phyloP scores from a whole-genome alignment of 176 grass and related monocot genomes.

The Tillandsia fasciculata region DNA sequence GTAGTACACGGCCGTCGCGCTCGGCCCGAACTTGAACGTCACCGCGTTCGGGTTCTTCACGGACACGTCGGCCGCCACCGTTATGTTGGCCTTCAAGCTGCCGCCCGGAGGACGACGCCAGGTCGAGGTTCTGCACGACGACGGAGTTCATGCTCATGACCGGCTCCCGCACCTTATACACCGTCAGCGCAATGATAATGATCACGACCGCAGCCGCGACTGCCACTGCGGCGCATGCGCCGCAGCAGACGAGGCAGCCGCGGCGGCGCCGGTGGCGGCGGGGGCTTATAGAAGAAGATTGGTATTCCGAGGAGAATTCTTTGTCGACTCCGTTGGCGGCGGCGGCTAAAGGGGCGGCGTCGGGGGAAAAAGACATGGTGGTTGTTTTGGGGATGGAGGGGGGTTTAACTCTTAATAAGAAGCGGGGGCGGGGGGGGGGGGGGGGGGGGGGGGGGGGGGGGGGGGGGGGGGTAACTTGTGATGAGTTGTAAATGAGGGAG shows the following conservation, averaged over 20 bases:
- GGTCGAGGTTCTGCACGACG: conserved; percentile 20
- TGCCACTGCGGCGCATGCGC: not conserved
- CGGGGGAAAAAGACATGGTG: not conserved
- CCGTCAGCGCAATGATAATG: conserved; percentile 21
- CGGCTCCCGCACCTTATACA: conserved; percentile 62
- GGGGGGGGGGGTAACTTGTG: not conserved
- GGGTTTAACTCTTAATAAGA: not conserved
- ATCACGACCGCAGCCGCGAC: not conserved
- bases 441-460: not conserved
- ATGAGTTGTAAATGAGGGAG: not conserved
- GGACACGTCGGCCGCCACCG: conserved; percentile 51
- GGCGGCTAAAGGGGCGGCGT: not conserved
- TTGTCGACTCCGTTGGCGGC: not conserved
- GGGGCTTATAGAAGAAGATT: not conserved
- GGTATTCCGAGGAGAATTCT: no score
- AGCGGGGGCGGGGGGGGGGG: not conserved
- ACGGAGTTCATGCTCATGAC: conserved; percentile 67
- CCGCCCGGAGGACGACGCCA: not conserved
- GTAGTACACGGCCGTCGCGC: conserved; percentile 58
- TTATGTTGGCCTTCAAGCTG: conserved; percentile 14
- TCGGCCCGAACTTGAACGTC: conserved; percentile 34
- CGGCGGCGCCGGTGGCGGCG: conserved; percentile 13
- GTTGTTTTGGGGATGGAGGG: not conserved
- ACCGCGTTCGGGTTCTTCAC: conserved; percentile 76
- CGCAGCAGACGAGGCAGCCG: conserved; percentile 15